Evolutionary conservation across 169 alveolate species (phyloP), one percentile per base, ranked within the genome.

Genomic region (Hepatocystis sp.): DNA sequence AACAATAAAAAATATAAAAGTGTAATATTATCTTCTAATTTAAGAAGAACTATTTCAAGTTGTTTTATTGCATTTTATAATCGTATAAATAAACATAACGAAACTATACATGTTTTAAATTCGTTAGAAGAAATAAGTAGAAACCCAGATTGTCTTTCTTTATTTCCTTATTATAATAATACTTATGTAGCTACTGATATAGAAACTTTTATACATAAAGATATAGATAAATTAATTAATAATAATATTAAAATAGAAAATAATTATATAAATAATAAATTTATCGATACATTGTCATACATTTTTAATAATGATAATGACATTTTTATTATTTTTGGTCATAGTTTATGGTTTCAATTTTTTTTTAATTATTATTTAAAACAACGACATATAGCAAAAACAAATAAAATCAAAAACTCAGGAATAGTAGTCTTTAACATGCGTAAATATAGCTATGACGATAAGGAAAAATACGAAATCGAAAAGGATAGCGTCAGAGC

Each of bases 101-200:
- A 71, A 56, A 8, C 11, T 0, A 51, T 71, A 0, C 13, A 55
- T 71, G 8, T 71, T n/a, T 51, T 71, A 21, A 56, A 71, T 27
- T 71, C 86, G 42, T 61, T 71, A 56, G 76, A 71, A 61, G 86
- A 71, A 34, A 61, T 71, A 25, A 71, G 86, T 58, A 56, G 86
- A 42, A 71, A 71, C 11, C 76, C 65, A 39, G 86, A 71, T 56
- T 71, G 76, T 10, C 36, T 71, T 13, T 28, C 86, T 0, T 44
- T 71, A 49, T 42, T 32, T 23, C 13, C 15, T 25, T 71, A 13
- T 47, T 42, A 71, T 63, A 49, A 56, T 19, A 42, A 51, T n/a
- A n/a, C n/a, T n/a, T 71, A 71, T 71, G 21, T 71, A 17, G 58
- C 61, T 10, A 30, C 86, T 7, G 67, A 47, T 30, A 36, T 32